These are phyloP conservation scores for Cordyceps militaris DNA, from an alignment of 2,329 filamentous ascomycete species.

Conservation along the genomic window DNA sequence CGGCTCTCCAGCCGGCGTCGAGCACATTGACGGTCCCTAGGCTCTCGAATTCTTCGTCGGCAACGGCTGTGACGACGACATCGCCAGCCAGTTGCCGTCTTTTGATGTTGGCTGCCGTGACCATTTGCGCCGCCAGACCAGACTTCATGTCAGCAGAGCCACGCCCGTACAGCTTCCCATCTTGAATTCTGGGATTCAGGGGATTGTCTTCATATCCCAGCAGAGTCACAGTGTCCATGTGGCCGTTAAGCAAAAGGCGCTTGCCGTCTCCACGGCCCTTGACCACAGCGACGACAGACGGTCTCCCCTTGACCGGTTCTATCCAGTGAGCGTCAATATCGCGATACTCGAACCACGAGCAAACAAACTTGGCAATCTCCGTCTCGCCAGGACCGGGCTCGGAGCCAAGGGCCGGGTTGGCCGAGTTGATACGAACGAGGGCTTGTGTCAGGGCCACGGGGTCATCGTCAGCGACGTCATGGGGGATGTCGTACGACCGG, in stretches of 20 bases:
- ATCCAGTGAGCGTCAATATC: constrained; percentile 44
- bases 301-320: constrained; percentile 38
- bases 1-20: constrained; percentile 44
- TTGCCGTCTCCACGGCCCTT: constrained; percentile 40
- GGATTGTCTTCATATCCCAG: constrained; percentile 39
- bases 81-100: constrained; percentile 36
- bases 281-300: constrained; percentile 42
- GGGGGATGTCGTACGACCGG: constrained; percentile 25
- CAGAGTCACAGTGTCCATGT: constrained; percentile 45
- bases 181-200: constrained; percentile 33
- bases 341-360: constrained; percentile 44
- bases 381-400: constrained; percentile 38
- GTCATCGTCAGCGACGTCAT: constrained; percentile 34
- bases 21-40: constrained; percentile 45
- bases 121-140: constrained; percentile 40
- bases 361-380: constrained; percentile 38
- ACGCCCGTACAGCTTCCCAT: constrained; percentile 37
- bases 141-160: constrained; percentile 46
- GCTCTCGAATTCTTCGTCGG: constrained; percentile 45
- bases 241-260: constrained; percentile 45
- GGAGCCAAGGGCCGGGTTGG: constrained; percentile 37
- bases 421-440: constrained; percentile 42
- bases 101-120: constrained; percentile 33
- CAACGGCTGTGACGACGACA: constrained; percentile 45
- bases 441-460: constrained; percentile 35